phyloP scores from a whole-genome alignment of 2,329 filamentous ascomycete species.

The Clonostachys byssicola region DNA sequence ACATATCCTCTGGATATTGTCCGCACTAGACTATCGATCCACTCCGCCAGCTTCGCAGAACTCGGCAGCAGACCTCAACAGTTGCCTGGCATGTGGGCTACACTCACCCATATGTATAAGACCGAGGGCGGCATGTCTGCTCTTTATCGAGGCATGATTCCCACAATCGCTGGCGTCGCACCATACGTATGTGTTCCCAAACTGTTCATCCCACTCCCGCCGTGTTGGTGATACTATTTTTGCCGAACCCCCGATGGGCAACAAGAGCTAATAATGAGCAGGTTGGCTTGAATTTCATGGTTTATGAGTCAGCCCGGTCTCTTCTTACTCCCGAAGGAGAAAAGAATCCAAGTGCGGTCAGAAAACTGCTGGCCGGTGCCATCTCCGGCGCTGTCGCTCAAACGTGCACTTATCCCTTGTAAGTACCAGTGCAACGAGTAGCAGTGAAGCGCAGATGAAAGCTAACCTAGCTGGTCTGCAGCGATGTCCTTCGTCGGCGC shows the following conservation, averaged over 20 bases:
- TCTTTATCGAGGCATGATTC: constrained; percentile 90
- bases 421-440: constrained; percentile 28
- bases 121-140: constrained; percentile 81
- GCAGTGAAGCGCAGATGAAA: not conserved
- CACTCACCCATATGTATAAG: constrained; percentile 79
- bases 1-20: constrained; percentile 98
- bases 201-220: not conserved
- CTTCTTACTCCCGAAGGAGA: constrained; percentile 86
- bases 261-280: constrained; percentile 24
- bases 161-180: constrained; percentile 90
- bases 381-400: constrained; percentile 95
- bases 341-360: constrained; percentile 70
- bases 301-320: constrained; percentile 83
- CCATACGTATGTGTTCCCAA: constrained; percentile 67
- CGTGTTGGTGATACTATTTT: constrained; percentile 2
- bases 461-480: constrained; percentile 21
- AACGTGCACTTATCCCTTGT: constrained; percentile 98
- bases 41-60: constrained; percentile 89
- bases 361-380: constrained; percentile 86
- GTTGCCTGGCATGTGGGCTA: constrained; percentile 89
- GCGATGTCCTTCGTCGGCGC: constrained; percentile 84
- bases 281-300: constrained; percentile 98
- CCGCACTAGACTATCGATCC: constrained; percentile 91
- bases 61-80: constrained; percentile 61
- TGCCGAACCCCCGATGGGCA: constrained; percentile 6